Conservation (phyloP, 345 rosid genomes). For the Geranium brycei region DNA sequence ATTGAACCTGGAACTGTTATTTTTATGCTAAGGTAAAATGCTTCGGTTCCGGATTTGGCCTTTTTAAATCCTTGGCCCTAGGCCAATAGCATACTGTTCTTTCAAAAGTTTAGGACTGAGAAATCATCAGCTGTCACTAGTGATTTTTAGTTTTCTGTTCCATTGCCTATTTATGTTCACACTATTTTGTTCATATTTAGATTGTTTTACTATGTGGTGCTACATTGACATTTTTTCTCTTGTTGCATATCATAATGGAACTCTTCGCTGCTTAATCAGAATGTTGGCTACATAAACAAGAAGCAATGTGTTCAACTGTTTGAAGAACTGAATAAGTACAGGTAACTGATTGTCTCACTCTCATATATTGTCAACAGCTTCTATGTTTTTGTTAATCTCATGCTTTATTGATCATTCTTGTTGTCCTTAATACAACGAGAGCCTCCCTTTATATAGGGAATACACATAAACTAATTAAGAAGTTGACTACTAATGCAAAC, state of each 20-base stretch:
- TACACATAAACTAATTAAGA: no score
- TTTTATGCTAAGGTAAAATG: no score
- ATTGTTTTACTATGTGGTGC: not conserved
- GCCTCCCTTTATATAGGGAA: no score
- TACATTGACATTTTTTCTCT: slow-evolving; percentile 1
- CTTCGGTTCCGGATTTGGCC: no score
- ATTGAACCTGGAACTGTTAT: no score
- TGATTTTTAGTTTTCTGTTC: not conserved
- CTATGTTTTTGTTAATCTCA: not conserved
- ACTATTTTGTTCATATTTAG: not conserved
- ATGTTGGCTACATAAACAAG: slow-evolving; percentile 46
- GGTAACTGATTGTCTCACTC: slow-evolving; percentile 26
- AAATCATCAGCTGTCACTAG: not conserved
- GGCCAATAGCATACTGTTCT: not conserved
- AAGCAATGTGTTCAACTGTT: slow-evolving; percentile 68
- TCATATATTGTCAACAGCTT: not conserved
- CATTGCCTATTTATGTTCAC: not conserved
- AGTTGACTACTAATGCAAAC: no score
- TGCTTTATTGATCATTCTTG: no score
- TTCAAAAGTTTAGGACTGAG: not conserved
- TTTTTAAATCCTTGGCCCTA: no score
- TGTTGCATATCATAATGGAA: slow-evolving; percentile 7
- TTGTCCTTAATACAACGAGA: no score
- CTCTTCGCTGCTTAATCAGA: slow-evolving; percentile 28
- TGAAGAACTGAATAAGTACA: slow-evolving; percentile 72